Evolutionary conservation across 371 early-diverging fungal species (phyloP), one percentile per base, ranked within the genome.

Genomic region (Mycotypha africana): DNA sequence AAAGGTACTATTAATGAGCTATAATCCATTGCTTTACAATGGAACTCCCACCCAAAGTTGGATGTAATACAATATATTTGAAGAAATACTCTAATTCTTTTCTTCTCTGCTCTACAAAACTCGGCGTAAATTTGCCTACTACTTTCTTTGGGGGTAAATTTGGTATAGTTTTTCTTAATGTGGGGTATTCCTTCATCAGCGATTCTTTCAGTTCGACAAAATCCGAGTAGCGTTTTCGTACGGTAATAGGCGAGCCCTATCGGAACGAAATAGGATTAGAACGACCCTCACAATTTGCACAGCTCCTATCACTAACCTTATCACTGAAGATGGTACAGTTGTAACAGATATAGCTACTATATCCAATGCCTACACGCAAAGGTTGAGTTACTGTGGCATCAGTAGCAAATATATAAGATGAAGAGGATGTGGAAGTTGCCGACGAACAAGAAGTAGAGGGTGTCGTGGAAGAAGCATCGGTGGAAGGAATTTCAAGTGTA

Each of bases 21-120:
- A n/a, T n/a, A 44, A 74, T 65, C 74, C 70, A 74, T 12, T 68
- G 61, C 32, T 53, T 70, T 42, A 70, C 64, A 11, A 59, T 58
- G 17, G 63, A 46, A 48, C 67, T 66, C 37, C 56, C 52, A 5
- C 79, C 76, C 3, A 79, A 38, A 3, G 65, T 65, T 23, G 79
- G 79, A 45, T 79, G 79, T 21, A 79, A 45, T 15, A 70, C 64
- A 12, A 76, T 58, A 45, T 74, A 79, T 28, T 70, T 66, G 36
- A 79, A 71, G 43, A 79, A 79, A 44, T 75, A 76, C 44, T 79
- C 76, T n/a, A 79, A 53, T 38, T 74, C 79, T 25, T 68, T 56
- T 32, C 76, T 58, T 17, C 79, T 61, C 30, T 58, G 66, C 39
- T 79, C 79, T 14, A 79, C 64, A 60, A 79, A 79, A 6, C 61